Evolutionary conservation across 345 rosid species (phyloP), one percentile per base, ranked within the genome.

Genomic region (Eucalyptus guilfoylei): DNA sequence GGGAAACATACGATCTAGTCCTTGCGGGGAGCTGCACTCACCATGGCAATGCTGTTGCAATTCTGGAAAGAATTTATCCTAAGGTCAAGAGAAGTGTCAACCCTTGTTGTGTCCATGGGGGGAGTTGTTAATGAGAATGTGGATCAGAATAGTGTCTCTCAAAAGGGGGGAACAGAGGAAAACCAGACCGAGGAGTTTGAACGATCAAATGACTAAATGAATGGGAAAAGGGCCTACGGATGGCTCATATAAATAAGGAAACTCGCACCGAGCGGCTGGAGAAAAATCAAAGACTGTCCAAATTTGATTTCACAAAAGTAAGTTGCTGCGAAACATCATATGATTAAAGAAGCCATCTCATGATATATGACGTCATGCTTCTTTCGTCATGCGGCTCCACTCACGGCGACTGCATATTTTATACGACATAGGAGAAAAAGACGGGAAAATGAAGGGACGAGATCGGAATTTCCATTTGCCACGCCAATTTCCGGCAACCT

Each of bases 21-120:
- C 6, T 40, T 23, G 47, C 85, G 14, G 7, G 48, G 32, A 4
- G 87, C 64, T 34, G 19, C 87, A 94, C 96, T 93, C 91, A 95
- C 97, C 91, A 88, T 93, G 89, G 1, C 26, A 87, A 14, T 88
- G 89, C 91, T 47, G 69, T 91, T 21, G 45, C 64, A 40, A 17
- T 80, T 88, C 60, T 48, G 80, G 90, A 90, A 91, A 72, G 94
- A 89, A 87, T 90, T 94, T 89, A 91, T 90, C 49, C 93, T 94
- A 91, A 97, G 97, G 85, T 95, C 94, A 37, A 97, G 97, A 62
- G 96, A 91, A 14, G 95, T 92, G 86, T 94, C 94, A 10, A 89
- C 86, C 26, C 69, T 60, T 88, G 19, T 10, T 28, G 86, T 23
- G n/a, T 58, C 83, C 50, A 45, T 21, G 34, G 87, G 40, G 87